phyloP scores from a whole-genome alignment of 805 yeast species.

The Lipomyces mesembrius region DNA sequence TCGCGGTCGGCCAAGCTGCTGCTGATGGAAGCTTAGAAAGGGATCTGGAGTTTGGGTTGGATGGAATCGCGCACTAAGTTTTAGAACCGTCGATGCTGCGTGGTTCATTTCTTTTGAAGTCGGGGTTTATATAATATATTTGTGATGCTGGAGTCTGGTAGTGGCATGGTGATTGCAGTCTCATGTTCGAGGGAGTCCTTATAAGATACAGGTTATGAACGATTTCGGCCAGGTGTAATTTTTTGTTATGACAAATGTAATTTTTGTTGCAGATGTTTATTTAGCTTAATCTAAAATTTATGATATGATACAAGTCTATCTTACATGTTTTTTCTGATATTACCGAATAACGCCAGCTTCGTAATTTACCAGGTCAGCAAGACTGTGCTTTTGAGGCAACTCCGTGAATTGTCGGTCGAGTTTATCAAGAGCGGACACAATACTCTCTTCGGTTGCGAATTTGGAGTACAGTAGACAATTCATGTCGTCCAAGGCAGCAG shows the following conservation, averaged over 20 bases:
- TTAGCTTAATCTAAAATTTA: constrained; percentile 4
- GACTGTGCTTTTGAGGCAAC: constrained; percentile 4
- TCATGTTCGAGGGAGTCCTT: background rate
- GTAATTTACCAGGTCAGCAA: constrained; percentile 12
- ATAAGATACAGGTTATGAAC: background rate
- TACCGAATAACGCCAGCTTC: constrained; percentile 11
- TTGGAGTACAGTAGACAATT: constrained; percentile 13
- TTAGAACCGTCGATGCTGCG: background rate
- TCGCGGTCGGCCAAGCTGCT: constrained; percentile 51
- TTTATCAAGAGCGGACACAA: background rate
- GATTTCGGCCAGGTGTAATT: background rate
- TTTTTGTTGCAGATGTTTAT: constrained; percentile 3
- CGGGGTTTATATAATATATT: background rate
- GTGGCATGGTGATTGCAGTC: background rate
- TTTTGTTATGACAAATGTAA: background rate
- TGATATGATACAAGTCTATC: background rate
- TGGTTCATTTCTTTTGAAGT: background rate
- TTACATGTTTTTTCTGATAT: background rate
- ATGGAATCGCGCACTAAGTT: constrained; percentile 47
- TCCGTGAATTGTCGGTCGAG: background rate
- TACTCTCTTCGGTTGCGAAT: constrained; percentile 5
- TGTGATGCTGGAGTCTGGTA: constrained; percentile 1
- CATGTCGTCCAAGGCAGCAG: constrained; percentile 54
- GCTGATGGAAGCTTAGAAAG: constrained; percentile 57
- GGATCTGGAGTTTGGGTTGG: constrained; percentile 71